phyloP scores from a whole-genome alignment of 306 rosid genomes.

The Fagus sylvatica region DNA sequence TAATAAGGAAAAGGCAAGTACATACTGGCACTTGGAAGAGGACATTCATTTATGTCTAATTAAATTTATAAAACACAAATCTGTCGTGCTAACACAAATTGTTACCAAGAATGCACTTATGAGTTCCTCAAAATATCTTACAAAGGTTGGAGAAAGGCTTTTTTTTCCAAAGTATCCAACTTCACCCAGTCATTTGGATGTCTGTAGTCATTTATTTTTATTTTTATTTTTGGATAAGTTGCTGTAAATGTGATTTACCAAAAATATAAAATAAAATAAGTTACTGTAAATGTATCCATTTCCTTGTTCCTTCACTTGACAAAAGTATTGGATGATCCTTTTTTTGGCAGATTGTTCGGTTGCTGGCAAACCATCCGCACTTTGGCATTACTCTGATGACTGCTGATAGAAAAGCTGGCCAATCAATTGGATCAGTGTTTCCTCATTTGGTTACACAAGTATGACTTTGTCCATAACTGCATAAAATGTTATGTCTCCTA shows the following conservation, averaged over 20 bases:
- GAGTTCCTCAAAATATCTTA: not conserved
- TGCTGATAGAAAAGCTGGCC: constrained; percentile 94
- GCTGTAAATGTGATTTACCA: too few relatives aligned
- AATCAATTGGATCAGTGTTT: constrained; percentile 77
- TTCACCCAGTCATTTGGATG: not conserved
- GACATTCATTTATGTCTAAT: not conserved
- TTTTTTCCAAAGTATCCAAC: not conserved
- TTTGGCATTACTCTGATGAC: constrained; percentile 74
- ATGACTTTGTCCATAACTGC: constrained; percentile 31
- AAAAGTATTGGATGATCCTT: constrained; percentile 10
- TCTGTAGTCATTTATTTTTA: not conserved
- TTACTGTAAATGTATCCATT: not conserved
- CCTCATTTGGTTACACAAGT: constrained; percentile 78
- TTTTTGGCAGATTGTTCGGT: constrained; percentile 75
- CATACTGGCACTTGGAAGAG: not conserved
- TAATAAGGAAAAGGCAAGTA: not conserved
- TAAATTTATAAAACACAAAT: not conserved
- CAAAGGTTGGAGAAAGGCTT: not conserved
- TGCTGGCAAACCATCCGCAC: constrained; percentile 87
- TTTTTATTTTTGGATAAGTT: too few relatives aligned
- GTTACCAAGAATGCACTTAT: not conserved
- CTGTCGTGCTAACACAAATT: not conserved
- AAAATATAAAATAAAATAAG: not conserved
- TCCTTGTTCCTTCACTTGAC: too few relatives aligned
- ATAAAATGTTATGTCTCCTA: not conserved